Evolutionary conservation across 805 yeast genomes (phyloP), one percentile per base, ranked within the genome.

Genomic region (Martiniozyma abietophila): DNA sequence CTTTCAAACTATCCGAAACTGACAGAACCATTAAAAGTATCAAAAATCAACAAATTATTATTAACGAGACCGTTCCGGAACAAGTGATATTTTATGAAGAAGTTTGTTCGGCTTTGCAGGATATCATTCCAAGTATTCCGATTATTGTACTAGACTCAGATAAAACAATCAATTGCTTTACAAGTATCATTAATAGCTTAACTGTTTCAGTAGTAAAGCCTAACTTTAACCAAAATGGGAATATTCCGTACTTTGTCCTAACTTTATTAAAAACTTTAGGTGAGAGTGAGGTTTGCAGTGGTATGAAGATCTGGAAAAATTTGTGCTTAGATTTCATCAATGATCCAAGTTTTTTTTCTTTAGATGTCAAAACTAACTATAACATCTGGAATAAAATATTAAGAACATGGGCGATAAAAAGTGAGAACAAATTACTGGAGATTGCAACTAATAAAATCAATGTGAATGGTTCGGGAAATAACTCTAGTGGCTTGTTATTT

Each of bases 291-390:
- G 54, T 43, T 25, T 54, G 50, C 31, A 49, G 45, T 50, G 65
- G 38, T 46, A 57, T 56, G 39, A 79, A 67, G 48, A 62, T 57
- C 2, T 82, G 96, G 94, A 80, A 71, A 46, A 50, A 65, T 3
- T 40, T 75, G 16, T 67, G 86, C 1, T 62, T 60, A 27, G 97
- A 89, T 31, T 54, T 74, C 0, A 66, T 83, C 36, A 64, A 69
- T 49, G 95, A 82, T 49, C 39, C 64, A 8, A 59, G 60, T 15
- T 75, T 84, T 45, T 76, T 85, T 47, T 49, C 47, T 2, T 47
- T 62, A 22, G 48, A 48, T 4, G 40, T 46, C 5, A 32, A 42
- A 30, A 54, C 56, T 31, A n/a, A 22, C 4, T 8, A 5, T 6
- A 41, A 57, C 3, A 42, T 56, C 12, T 81, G 95, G 89, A 60